Evolutionary conservation across 169 alveolate species (phyloP), one percentile per base, ranked within the genome.

Genomic region (Cytauxzoon felis): DNA sequence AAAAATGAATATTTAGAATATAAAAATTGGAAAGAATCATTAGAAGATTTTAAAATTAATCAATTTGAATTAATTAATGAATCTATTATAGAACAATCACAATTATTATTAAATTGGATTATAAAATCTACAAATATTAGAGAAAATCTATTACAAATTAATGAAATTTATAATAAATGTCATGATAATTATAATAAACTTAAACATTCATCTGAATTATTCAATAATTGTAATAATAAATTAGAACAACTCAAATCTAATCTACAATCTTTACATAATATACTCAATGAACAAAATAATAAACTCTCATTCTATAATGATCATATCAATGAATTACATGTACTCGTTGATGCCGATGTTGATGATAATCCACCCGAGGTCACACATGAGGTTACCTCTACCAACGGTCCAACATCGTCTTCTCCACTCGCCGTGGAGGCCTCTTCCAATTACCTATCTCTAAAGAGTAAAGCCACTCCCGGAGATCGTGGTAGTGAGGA

Each of bases 301-400:
- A 83, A 64, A 50, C 51, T 36, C 29, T 45, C 66, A 33, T 18
- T 49, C 11, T 79, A 56, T 43, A 42, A 32, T 21, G 32, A 42
- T 26, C 70, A 63, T 29, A 75, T 83, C 23, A 38, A 26, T 8
- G 84, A 83, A 26, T 41, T 76, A 8, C 66, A 83, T 42, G 43
- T 65, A 3, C 32, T 80, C 3, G 30, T 80, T 3, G 65, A 69
- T 21, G 72, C 62, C 2, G 68, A 65, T 30, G 71, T 66, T 41
- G 72, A 43, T 1, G 88, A 62, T n/a, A n/a, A n/a, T n/a, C n/a
- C n/a, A n/a, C n/a, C n/a, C n/a, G n/a, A n/a, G n/a, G n/a, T n/a
- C n/a, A n/a, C n/a, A n/a, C n/a, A n/a, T n/a, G n/a, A n/a, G n/a
- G n/a, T n/a, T n/a, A n/a, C n/a, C n/a, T n/a, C n/a, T n/a, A n/a